phyloP scores from a whole-genome alignment of 208 protist genomes.

The Trypanosoma mega region DNA sequence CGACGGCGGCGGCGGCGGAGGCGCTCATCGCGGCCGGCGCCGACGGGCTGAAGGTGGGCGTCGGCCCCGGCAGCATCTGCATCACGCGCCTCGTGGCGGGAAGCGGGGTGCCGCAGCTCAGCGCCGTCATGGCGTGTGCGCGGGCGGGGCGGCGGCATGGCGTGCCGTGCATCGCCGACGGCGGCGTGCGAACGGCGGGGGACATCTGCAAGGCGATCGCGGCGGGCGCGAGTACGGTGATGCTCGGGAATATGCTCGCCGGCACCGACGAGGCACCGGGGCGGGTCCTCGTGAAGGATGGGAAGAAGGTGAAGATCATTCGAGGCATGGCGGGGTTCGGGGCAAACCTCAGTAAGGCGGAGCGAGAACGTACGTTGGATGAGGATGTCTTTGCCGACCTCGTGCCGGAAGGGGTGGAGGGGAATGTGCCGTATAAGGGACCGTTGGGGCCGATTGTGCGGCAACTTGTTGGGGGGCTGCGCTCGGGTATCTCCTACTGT shows the following conservation, averaged over 20 bases:
- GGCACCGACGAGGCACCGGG: slow-evolving; percentile 89
- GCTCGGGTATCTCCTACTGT: slow-evolving; percentile 90
- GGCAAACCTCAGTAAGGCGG: slow-evolving; percentile 88
- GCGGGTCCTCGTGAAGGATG: slow-evolving; percentile 87
- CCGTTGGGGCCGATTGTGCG: slow-evolving; percentile 73
- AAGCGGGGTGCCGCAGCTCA: slow-evolving; percentile 85
- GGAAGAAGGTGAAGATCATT: slow-evolving; percentile 92
- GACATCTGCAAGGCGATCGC: slow-evolving; percentile 91
- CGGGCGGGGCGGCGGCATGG: slow-evolving; percentile 58
- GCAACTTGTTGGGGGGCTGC: slow-evolving; percentile 87
- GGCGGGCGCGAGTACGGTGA: slow-evolving; percentile 84
- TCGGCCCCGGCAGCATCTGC: slow-evolving; percentile 88
- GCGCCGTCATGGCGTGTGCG: slow-evolving; percentile 74
- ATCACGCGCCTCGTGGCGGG: slow-evolving; percentile 88
- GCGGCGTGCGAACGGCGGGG: slow-evolving; percentile 74
- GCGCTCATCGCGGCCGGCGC: slow-evolving; percentile 88
- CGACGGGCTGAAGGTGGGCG: slow-evolving; percentile 90
- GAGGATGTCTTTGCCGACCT: slow-evolving; percentile 88
- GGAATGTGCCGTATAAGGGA: slow-evolving; percentile 84
- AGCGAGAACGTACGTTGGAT: slow-evolving; percentile 76
- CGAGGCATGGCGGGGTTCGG: slow-evolving; percentile 91
- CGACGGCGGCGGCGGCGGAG: slow-evolving; percentile 68
- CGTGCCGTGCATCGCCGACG: slow-evolving; percentile 90
- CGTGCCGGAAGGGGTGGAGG: slow-evolving; percentile 89
- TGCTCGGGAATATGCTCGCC: slow-evolving; percentile 90